These are phyloP conservation scores for Saccharomycopsis capsularis DNA, from an alignment of 805 yeast genomes.

Conservation along the genomic window DNA sequence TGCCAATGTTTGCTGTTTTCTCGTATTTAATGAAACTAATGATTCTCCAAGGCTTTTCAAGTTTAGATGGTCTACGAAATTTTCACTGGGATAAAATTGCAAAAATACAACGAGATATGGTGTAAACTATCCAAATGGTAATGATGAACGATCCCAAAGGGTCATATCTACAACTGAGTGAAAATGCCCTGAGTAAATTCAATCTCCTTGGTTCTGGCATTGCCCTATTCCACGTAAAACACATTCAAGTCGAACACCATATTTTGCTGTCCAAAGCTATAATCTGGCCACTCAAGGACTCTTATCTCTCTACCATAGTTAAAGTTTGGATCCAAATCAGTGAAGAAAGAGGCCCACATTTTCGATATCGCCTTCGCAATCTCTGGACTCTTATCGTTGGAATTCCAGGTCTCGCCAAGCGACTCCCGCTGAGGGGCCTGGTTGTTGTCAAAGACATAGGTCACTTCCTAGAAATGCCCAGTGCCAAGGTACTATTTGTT, in stretches of 20 bases:
- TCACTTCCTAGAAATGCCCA: not conserved
- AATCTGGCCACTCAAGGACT: conserved; percentile 21
- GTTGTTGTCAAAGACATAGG: not conserved
- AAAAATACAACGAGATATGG: no score
- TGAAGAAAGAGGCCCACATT: conserved; percentile 11
- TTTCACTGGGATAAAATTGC: no score
- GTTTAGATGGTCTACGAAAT: no score
- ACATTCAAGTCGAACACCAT: conserved; percentile 16
- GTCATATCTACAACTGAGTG: not conserved
- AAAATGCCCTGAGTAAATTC: conserved; percentile 3
- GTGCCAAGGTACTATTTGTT: not conserved
- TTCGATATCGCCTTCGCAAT: conserved; percentile 9
- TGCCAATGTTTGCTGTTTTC: no score
- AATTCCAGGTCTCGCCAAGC: not conserved
- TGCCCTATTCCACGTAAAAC: conserved; percentile 12
- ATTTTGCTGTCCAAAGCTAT: not conserved
- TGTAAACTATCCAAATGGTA: no score
- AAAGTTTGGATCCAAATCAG: conserved; percentile 35
- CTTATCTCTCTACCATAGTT: no score
- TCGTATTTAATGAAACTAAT: no score
- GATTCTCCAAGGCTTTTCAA: no score
- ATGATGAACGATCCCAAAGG: no score
- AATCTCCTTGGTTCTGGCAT: conserved; percentile 12
- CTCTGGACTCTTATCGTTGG: conserved; percentile 1
- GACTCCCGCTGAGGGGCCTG: not conserved